Evolutionary conservation across 2,329 filamentous ascomycete genomes (phyloP).

Genomic region (Cylindrodendrum hubeiense): DNA sequence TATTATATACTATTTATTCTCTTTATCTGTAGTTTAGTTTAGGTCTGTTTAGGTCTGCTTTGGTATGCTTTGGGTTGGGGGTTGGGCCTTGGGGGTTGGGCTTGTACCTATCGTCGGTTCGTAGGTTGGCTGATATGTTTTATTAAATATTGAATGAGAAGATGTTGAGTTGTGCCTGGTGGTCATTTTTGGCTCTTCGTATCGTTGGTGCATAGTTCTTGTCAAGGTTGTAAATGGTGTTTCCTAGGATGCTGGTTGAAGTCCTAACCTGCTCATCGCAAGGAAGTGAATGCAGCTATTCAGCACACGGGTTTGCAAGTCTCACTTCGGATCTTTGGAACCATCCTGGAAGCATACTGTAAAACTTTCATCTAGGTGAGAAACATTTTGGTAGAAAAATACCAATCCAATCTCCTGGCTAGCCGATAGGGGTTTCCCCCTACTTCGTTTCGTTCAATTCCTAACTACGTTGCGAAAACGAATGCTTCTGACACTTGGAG

Average conservation of each 20-base stretch:
- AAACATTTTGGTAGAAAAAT: too few species aligned
- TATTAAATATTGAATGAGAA: not conserved
- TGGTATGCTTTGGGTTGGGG: not conserved
- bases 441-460: not conserved
- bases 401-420: too few species aligned
- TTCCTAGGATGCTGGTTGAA: too few species aligned
- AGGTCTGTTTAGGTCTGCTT: not conserved
- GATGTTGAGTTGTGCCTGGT: not conserved
- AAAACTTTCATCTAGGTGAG: too few species aligned
- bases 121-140: not conserved
- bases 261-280: too few species aligned
- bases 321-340: too few species aligned
- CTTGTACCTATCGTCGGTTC: not conserved
- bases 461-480: not conserved
- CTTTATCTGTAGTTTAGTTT: constrained; percentile 4
- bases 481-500: not conserved
- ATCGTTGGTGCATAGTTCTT: not conserved
- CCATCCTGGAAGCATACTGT: too few species aligned
- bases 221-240: too few species aligned
- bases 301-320: too few species aligned
- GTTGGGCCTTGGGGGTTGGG: too few species aligned
- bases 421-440: too few species aligned
- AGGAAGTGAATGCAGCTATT: too few species aligned
- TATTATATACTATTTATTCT: constrained; percentile 11
- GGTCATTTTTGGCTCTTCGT: not conserved